A percentile compares a stretch with the other conserved stretches of the same genome.
Evolutionary conservation across 805 yeast genomes (phyloP).

Genomic region (Metschnikowia santaceciliae): DNA sequence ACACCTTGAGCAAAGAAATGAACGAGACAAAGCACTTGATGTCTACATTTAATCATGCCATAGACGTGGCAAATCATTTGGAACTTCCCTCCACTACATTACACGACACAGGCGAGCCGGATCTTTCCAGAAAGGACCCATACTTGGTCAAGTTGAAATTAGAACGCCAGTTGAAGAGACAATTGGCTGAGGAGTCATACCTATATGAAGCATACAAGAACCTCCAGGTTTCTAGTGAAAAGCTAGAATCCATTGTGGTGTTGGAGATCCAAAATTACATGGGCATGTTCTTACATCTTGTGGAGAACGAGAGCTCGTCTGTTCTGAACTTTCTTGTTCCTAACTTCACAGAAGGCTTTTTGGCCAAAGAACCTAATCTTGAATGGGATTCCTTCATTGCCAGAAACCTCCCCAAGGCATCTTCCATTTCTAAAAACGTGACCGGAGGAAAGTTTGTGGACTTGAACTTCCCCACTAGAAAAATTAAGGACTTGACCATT

Average conservation of each 20-base stretch:
- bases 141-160: constrained; percentile 65
- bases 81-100: constrained; percentile 22
- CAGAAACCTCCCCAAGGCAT: constrained; percentile 48
- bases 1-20: constrained; percentile 61
- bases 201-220: constrained; percentile 85
- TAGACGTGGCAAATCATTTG: constrained; percentile 55
- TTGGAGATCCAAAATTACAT: constrained; percentile 82
- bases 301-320: constrained; percentile 70
- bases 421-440: constrained; percentile 23
- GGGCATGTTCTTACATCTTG: constrained; percentile 62
- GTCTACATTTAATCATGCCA: constrained; percentile 51
- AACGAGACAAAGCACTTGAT: constrained; percentile 37
- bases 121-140: constrained; percentile 66
- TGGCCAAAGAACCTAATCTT: constrained; percentile 70
- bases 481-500: constrained; percentile 52
- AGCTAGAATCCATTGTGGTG: constrained; percentile 80
- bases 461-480: constrained; percentile 35
- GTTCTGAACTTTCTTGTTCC: constrained; percentile 65
- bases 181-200: constrained; percentile 78
- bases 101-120: constrained; percentile 13
- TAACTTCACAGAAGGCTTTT: constrained; percentile 50
- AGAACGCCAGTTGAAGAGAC: constrained; percentile 74
- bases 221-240: constrained; percentile 82
- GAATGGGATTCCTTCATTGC: constrained; percentile 88
- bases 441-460: constrained; percentile 40